A percentile compares a stretch with the other conserved stretches of the same genome.
Conservation (phyloP, 2,329 filamentous ascomycete genomes). For the Fusarium fujikuroi region DNA sequence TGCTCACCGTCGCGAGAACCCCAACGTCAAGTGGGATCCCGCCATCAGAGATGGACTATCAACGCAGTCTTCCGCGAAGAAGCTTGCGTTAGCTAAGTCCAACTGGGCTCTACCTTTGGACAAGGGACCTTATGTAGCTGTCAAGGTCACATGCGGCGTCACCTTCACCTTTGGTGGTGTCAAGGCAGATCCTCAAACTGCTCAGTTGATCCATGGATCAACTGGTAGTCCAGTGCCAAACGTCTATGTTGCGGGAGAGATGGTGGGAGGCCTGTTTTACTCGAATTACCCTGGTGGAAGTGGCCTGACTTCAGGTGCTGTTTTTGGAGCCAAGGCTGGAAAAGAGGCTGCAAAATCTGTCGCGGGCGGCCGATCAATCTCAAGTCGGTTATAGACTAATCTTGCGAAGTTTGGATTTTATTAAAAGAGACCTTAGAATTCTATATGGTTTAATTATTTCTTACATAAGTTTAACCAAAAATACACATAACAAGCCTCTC, state of each 20-base stretch:
- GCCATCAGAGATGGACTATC: slow-evolving; percentile 9
- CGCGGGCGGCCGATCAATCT: not conserved
- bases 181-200: slow-evolving; percentile 7
- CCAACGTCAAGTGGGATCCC: slow-evolving; percentile 3
- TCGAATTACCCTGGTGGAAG: slow-evolving; percentile 18
- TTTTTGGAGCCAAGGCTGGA: slow-evolving; percentile 10
- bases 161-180: slow-evolving; percentile 14
- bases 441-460: rapidly evolving
- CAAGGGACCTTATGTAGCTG: slow-evolving; percentile 4
- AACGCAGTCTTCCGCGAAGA: slow-evolving; percentile 6
- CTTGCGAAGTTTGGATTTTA: not conserved
- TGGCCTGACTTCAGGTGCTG: slow-evolving; percentile 12
- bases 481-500: not conserved
- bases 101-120: slow-evolving; percentile 23
- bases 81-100: slow-evolving; percentile 4
- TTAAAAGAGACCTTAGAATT: rapidly evolving
- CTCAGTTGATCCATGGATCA: not conserved
- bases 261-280: slow-evolving; percentile 12
- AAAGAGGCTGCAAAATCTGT: slow-evolving; percentile 1
- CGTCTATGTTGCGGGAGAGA: slow-evolving; percentile 4
- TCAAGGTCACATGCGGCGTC: slow-evolving; percentile 17
- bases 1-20: not conserved
- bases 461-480: rapidly evolving
- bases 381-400: not conserved
- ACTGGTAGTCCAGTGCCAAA: slow-evolving; percentile 1